These are phyloP conservation scores for Xylaria sp. DNA, from an alignment of 2,329 filamentous ascomycete genomes.

Conservation along the genomic window DNA sequence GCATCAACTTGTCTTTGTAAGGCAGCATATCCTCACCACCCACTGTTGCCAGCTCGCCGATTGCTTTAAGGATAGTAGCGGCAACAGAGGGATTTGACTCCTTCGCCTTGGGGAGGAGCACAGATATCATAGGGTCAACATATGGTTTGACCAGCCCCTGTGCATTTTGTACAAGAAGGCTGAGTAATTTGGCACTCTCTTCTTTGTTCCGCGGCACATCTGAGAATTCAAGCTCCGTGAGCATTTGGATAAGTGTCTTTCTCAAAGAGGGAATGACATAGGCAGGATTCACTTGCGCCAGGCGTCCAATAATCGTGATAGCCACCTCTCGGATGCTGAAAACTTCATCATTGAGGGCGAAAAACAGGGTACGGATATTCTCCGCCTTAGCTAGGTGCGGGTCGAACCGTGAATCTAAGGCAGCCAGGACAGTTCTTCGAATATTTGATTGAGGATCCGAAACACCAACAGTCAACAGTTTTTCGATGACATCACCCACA, in stretches of 20 bases:
- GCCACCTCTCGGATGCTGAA: slow-evolving; percentile 93
- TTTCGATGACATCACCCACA: slow-evolving; percentile 97
- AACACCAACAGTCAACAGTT: slow-evolving; percentile 90
- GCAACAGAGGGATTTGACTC: slow-evolving; percentile 88
- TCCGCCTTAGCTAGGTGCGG: slow-evolving; percentile 96
- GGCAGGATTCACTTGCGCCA: slow-evolving; percentile 90
- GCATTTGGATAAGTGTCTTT: slow-evolving; percentile 92
- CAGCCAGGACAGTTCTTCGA: slow-evolving; percentile 83
- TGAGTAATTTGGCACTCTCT: slow-evolving; percentile 92
- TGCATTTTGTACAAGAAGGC: slow-evolving; percentile 89
- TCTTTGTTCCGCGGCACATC: slow-evolving; percentile 94
- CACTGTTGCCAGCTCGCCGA: slow-evolving; percentile 92
- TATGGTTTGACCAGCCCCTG: slow-evolving; percentile 94
- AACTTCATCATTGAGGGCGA: slow-evolving; percentile 92
- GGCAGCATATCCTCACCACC: slow-evolving; percentile 92
- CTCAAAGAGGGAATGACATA: slow-evolving; percentile 96
- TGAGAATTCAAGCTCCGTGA: slow-evolving; percentile 95
- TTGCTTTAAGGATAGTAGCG: slow-evolving; percentile 91
- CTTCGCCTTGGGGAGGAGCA: slow-evolving; percentile 89
- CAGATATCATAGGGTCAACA: slow-evolving; percentile 93
- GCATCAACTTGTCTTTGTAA: slow-evolving; percentile 93
- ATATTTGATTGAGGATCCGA: slow-evolving; percentile 91
- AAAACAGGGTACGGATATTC: slow-evolving; percentile 93
- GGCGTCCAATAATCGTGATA: slow-evolving; percentile 92
- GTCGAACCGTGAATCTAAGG: slow-evolving; percentile 92